Percentiles rank a stretch among this genome's conserved stretches.
Conservation (phyloP, 495 filamentous ascomycete genomes). For the Hyaloscypha hepaticicola region DNA sequence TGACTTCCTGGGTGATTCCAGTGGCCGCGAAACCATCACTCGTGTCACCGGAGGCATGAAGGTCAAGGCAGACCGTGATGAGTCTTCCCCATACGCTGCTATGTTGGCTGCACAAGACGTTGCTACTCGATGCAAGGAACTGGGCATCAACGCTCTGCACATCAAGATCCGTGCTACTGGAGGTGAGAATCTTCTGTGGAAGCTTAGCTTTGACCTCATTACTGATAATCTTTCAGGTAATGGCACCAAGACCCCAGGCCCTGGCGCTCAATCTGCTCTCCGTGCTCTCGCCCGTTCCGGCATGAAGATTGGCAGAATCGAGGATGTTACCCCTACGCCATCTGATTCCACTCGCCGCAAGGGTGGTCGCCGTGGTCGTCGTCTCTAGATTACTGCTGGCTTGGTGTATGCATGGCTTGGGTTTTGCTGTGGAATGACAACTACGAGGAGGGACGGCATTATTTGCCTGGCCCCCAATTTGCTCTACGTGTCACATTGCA, state of each 20-base stretch:
- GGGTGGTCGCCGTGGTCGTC: constrained; percentile 99
- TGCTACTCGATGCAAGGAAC: constrained; percentile 96
- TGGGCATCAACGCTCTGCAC: constrained; percentile 97
- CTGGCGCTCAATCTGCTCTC: constrained; percentile 97
- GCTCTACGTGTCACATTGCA: constrained; percentile 45
- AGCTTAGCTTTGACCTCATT: background rate
- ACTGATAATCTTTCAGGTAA: constrained; percentile 59
- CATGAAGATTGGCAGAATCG: constrained; percentile 99
- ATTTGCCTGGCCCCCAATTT: constrained; percentile 62
- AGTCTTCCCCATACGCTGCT: constrained; percentile 98
- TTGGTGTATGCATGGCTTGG: constrained; percentile 35
- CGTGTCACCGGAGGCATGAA: constrained; percentile 99
- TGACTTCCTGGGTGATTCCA: constrained; percentile 68
- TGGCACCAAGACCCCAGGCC: constrained; percentile 98
- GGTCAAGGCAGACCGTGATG: constrained; percentile 99
- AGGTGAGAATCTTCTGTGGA: constrained; percentile 54
- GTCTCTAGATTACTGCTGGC: constrained; percentile 62
- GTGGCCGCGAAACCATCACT: constrained; percentile 98
- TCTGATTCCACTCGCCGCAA: constrained; percentile 99
- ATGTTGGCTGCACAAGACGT: constrained; percentile 99
- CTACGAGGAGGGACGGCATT: constrained; percentile 67
- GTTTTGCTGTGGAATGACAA: constrained; percentile 59
- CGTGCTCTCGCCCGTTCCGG: constrained; percentile 96
- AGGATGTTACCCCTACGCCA: constrained; percentile 98
- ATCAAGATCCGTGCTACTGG: constrained; percentile 99